Evolutionary conservation across 768 basidiomycete species (phyloP).

Genomic region (Glaciozyma antarctica): DNA sequence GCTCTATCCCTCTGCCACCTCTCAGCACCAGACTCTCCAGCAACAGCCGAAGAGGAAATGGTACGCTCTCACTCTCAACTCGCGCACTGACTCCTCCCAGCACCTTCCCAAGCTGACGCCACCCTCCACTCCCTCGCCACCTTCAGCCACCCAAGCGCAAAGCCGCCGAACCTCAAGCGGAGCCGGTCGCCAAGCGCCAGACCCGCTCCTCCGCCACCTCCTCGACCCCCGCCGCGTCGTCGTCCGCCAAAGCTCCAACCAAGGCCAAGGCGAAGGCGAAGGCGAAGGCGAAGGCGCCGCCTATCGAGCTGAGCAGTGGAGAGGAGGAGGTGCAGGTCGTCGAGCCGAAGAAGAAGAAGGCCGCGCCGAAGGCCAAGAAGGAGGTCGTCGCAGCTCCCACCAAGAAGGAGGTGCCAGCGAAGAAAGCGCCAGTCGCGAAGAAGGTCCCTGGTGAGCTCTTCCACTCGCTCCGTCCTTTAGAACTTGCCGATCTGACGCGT

Average conservation of each 20-base stretch:
- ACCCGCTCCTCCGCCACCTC: conserved; percentile 1
- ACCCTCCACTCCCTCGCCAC: background rate
- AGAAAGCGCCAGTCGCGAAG: background rate
- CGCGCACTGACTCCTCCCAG: no score
- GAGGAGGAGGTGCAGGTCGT: background rate
- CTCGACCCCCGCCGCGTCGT: background rate
- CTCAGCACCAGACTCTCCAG: no score
- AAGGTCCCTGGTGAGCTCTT: background rate
- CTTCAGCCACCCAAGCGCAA: conserved; percentile 14
- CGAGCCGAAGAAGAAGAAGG: background rate
- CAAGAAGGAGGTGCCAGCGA: background rate
- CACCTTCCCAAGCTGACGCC: background rate
- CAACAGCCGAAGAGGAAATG: background rate
- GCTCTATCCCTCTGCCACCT: no score
- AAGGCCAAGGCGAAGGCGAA: background rate
- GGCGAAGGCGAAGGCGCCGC: background rate
- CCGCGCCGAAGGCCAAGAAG: conserved; percentile 4
- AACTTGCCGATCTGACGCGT: no score
- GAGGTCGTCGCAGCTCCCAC: background rate
- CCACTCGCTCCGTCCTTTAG: no score
- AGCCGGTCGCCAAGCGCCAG: conserved; percentile 3
- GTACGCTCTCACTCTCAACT: background rate
- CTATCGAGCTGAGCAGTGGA: background rate
- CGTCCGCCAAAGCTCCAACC: background rate
- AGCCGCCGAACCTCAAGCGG: background rate